Evolutionary conservation across 495 filamentous ascomycete genomes (phyloP), one percentile per base, ranked within the genome.

Genomic region (Penicillium canariense): DNA sequence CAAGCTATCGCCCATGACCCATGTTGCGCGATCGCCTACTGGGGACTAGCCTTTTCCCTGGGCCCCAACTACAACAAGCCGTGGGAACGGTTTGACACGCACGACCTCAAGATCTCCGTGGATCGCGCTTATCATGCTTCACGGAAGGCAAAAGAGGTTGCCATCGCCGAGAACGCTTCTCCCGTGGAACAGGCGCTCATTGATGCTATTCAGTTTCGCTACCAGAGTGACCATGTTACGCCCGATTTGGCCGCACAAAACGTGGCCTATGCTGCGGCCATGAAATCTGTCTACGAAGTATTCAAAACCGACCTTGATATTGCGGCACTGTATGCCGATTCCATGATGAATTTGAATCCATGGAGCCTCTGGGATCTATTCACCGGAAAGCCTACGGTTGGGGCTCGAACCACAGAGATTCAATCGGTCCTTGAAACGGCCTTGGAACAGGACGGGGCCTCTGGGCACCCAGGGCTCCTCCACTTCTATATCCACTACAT

Each of bases 11-110:
- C 69, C 0, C 42, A 68, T 38, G 84, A 88, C 50, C 60, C 69
- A 0, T 49, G 63, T 2, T 85, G 81, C 52, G 76, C 77, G 6
- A 81, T 87, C 65, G 84, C 84, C n/a, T 79, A 84, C 45, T 88
- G 84, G 85, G 85, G 84, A 0, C 59, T 84, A 1, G 83, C 85
- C 0, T 88, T 79, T 55, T 66, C 78, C 4, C 59, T 84, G 1
- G 85, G 85, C 4, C 83, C 84, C 2, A 87, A 87, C 56, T 88
- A 88, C 66, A 87, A 88, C 63, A 87, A 86, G 65, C 78, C 84
- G 0, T 88, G 84, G 84, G 73, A 77, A 1, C 63, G 73, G 8
- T 87, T 87, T 54, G 85, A 86, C 49, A 4, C 15, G 18, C 3
- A 14, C 15, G 46, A 49, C 58, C 64, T 8, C 56, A 63, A 5